Conservation (phyloP, 164 flowering plant species). For the Vitis riparia region DNA sequence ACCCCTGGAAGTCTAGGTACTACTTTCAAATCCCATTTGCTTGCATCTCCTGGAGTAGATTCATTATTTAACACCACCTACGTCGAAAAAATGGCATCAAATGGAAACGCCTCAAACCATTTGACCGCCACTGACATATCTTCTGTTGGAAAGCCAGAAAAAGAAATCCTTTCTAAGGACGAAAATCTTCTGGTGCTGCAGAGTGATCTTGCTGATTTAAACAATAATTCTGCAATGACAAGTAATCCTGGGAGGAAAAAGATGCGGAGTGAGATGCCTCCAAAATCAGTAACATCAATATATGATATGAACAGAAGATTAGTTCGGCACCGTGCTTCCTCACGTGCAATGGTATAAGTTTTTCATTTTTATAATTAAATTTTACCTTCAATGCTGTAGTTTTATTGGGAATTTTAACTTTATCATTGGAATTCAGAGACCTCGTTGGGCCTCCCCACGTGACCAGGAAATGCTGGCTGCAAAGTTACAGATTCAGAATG, state of each 20-base stretch:
- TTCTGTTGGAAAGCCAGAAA: too few relatives aligned
- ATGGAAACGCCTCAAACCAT: conserved; percentile 13
- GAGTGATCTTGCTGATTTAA: conserved; percentile 15
- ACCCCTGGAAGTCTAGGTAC: conserved; percentile 3
- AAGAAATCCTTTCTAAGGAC: too few relatives aligned
- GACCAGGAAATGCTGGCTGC: conserved; percentile 51
- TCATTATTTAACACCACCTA: conserved; percentile 17
- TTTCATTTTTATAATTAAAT: background rate
- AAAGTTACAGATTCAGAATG: conserved; percentile 43
- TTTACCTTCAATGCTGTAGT: background rate
- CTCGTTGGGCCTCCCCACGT: conserved; percentile 45
- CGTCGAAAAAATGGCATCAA: conserved; percentile 11
- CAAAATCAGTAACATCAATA: conserved; percentile 48
- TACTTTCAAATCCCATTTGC: conserved; percentile 12
- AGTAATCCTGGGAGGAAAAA: conserved; percentile 36
- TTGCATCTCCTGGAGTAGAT: conserved; percentile 10
- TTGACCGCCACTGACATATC: conserved; percentile 2
- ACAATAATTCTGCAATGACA: conserved; percentile 17
- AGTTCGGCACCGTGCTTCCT: conserved; percentile 46
- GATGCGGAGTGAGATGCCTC: conserved; percentile 53
- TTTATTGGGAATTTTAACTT: background rate
- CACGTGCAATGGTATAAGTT: conserved; percentile 54
- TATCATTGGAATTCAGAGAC: conserved; percentile 34
- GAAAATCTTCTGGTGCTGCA: background rate
- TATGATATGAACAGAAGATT: conserved; percentile 56